Base-by-base conservation (phyloP, 31 red algal genomes). In the Bonnemaisonia californica region DNA sequence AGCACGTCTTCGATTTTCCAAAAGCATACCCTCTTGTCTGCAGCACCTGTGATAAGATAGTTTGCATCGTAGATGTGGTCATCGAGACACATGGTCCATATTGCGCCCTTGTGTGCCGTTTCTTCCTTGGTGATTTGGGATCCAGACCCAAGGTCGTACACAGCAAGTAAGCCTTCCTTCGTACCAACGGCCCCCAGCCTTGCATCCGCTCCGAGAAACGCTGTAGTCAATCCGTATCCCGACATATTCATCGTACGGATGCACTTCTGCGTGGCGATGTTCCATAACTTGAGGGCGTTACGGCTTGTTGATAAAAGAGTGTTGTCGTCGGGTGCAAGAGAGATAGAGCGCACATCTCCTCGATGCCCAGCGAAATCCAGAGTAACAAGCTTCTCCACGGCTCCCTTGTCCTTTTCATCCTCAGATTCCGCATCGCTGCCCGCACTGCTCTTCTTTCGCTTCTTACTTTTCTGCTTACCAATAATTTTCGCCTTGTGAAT, bases 11-110 rank as follows among this genome's bases (percentile, higher is more conserved):
- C 69, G 24, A 98, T 54, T 16, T 82, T 74, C 87, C 94, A 99
- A 65, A 99, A 83, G 56, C 78, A 71, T 28, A 95, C 74, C 9
- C 69, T 40, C 57, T 94, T 94, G 76, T 98, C 95, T n/a, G 86
- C 66, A n/a, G 91, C 97, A 36, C 93, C 91, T 41, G 87, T 92
- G 39, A 94, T 71, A 16, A 99, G 24, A 24, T 41, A 29, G 29
- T 77, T 69, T 32, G 85, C 85, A n/a, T 89, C 85, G 30, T 94
- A 74, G 42, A 81, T 82, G 36, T 88, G 42, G 42, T 74, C 59
- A 19, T 89, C 79, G 1, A 85, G 54, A 55, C 82, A 91, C 77
- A 98, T 80, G 48, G 71, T 83, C 90, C 94, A 93, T 37, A 97
- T 63, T 45, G 90, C 75, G 2, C 60, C 92, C 26, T 67, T 62